Base-by-base conservation (phyloP, 192 early-diverging fungal species). In the Funneliformis mosseae region DNA sequence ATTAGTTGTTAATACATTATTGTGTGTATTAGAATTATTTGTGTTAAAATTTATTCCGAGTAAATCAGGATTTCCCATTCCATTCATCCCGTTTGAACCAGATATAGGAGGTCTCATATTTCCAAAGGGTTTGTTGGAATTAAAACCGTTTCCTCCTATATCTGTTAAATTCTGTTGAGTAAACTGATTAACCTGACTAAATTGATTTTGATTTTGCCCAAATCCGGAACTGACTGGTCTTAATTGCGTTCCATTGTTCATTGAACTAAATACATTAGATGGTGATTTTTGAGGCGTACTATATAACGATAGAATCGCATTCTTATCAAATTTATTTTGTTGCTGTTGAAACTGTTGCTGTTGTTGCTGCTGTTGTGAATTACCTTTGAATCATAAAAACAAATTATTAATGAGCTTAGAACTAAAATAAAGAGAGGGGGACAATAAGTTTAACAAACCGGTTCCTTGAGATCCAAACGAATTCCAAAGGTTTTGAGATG, bases 291-390 rank as follows among this genome's bases (percentile, higher is more conserved):
- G 64, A 27, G 64, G 27, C 33, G 28, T 6, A 41, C 21, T 70
- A 42, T 43, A 70, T 70, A 70, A 41, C n/a, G 68, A 70, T 6
- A 70, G 21, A 14, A 70, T 70, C 42, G 68, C 68, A 21, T 70
- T 70, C 28, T 70, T 70, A 45, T 70, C 68, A 41, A 70, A 70
- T 45, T 70, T 70, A 70, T 70, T 70, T 33, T 48, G 45, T 48
- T 73, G 42, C 5, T 73, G n/a, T 33, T 73, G 42, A 33, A 42
- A 21, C 38, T 42, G 27, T 28, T 45, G 21, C 0, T 70, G 33
- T 9, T 38, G 39, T 66, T 27, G 68, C 21, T 50, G 68, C 21
- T 50, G 63, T 50, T 64, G 43, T 18, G 39, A 25, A 21, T 67
- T 27, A 33, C 14, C 12, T 66, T 67, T 11, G 16, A 33, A 33